Percentiles rank a stretch among this genome's conserved stretches.
Evolutionary conservation across 768 basidiomycete genomes (phyloP).

Genomic region (Xerocomus brunneocitrinus): DNA sequence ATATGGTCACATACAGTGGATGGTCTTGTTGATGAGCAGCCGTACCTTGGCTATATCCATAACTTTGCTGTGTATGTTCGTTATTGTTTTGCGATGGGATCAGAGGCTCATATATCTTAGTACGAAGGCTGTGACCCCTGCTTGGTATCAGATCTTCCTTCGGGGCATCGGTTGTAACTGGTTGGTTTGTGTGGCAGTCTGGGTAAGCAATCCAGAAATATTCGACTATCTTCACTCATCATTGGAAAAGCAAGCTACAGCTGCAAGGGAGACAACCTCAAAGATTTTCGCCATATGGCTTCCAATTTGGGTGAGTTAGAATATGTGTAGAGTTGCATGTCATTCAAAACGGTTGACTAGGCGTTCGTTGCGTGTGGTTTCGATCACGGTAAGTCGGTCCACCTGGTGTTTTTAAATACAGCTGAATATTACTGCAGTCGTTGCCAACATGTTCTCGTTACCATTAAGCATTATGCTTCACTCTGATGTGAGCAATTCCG

Average conservation of each 20-base stretch:
- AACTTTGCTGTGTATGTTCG: conserved; percentile 54
- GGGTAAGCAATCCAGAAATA: conserved; percentile 42
- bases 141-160: conserved; percentile 70
- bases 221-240: not conserved
- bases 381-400: conserved; percentile 53
- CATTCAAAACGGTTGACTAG: conserved; percentile 27
- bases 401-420: not conserved
- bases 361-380: conserved; percentile 67
- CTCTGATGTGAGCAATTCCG: conserved; percentile 46
- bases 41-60: conserved; percentile 52
- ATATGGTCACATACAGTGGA: conserved; percentile 37
- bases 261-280: conserved; percentile 62
- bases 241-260: conserved; percentile 56
- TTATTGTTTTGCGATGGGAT: not conserved
- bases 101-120: conserved; percentile 28
- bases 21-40: conserved; percentile 54
- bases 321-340: not conserved
- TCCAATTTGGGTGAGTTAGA: conserved; percentile 59
- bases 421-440: conserved; percentile 35
- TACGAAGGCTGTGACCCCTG: conserved; percentile 57
- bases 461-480: conserved; percentile 69
- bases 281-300: conserved; percentile 70
- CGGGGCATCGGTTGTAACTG: conserved; percentile 75
- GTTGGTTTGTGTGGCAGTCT: conserved; percentile 69
- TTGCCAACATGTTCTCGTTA: conserved; percentile 75